Conservation (phyloP, 2,329 filamentous ascomycete species). For the Fusarium virguliforme region DNA sequence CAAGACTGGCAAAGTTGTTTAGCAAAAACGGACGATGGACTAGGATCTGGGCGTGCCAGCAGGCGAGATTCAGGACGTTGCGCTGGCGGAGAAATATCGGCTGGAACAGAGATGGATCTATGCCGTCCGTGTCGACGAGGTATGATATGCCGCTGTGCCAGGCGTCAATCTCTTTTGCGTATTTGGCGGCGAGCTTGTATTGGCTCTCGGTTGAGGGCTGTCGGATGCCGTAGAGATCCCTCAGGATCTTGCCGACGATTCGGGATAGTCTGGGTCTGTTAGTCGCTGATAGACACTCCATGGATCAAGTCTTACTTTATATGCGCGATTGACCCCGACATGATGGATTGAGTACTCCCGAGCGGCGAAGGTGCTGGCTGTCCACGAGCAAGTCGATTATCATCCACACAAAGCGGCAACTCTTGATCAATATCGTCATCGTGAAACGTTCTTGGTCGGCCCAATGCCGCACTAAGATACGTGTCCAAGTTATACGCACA, state of each 20-base stretch:
- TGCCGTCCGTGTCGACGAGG: constrained; percentile 59
- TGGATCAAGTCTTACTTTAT: constrained; percentile 56
- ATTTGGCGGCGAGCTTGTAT: constrained; percentile 50
- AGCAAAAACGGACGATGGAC: constrained; percentile 59
- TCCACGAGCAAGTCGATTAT: constrained; percentile 60
- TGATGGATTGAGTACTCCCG: constrained; percentile 43
- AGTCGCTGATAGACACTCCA: constrained; percentile 53
- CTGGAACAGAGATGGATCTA: constrained; percentile 54
- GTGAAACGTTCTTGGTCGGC: constrained; percentile 73
- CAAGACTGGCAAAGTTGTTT: constrained; percentile 53
- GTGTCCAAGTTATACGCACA: constrained; percentile 76
- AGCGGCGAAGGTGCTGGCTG: constrained; percentile 37
- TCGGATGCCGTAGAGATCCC: constrained; percentile 56
- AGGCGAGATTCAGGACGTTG: constrained; percentile 60
- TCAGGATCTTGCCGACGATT: constrained; percentile 56
- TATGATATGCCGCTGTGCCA: constrained; percentile 56
- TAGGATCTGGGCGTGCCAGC: constrained; percentile 62
- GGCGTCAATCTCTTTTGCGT: constrained; percentile 52
- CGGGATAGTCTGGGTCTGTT: constrained; percentile 47
- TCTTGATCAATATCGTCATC: constrained; percentile 78
- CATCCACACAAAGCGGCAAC: constrained; percentile 69
- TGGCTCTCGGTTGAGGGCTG: constrained; percentile 50
- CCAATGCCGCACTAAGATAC: constrained; percentile 75
- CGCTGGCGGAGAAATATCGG: constrained; percentile 61
- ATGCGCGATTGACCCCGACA: constrained; percentile 55